Evolutionary conservation across 2,329 filamentous ascomycete genomes (phyloP), one percentile per base, ranked within the genome.

Genomic region (Blastomyces silverae): DNA sequence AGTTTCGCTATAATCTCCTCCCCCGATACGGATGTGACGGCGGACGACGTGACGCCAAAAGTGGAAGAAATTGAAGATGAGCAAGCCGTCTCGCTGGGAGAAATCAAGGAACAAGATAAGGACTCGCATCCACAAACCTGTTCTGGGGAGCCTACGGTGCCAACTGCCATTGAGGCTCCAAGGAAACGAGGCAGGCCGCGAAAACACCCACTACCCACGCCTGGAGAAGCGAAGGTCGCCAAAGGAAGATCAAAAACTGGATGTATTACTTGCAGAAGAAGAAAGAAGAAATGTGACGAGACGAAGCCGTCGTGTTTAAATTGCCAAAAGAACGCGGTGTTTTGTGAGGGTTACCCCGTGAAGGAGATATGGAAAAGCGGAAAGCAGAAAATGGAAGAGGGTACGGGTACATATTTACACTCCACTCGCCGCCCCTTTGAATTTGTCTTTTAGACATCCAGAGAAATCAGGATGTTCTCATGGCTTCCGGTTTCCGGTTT

Each of bases 241-340:
- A 95, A 95, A 74, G 90, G 90, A 25, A 78, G 83, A 62, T 84
- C 83, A 60, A 85, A 85, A 73, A 79, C 77, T 1, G 84, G 84
- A 8, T 85, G 84, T 71, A 82, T 83, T 61, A 86, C 84, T 63
- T 86, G 84, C 76, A 77, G 84, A 63, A 79, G 82, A 68, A 78
- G 84, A 64, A 86, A 86, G 76, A 86, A 86, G 80, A 86, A 85
- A 73, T 86, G 83, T 70, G 78, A 79, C 65, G 78, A 80, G 69
- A 78, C 78, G 56, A 80, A 78, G 68, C 79, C 79, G 60, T 67
- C 71, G 37, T 75, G 68, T 64, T 83, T 91, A 76, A 95, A 95
- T 71, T 96, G 92, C 73, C 89, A 94, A 78, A 96, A 96, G 82
- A 96, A 96, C 74, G 91, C 91, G 10, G 90, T 96, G 15, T 86